Evolutionary conservation across 352 stramenopile genomes (phyloP), one percentile per base, ranked within the genome.

Genomic region (Globisporangium yorkense): DNA sequence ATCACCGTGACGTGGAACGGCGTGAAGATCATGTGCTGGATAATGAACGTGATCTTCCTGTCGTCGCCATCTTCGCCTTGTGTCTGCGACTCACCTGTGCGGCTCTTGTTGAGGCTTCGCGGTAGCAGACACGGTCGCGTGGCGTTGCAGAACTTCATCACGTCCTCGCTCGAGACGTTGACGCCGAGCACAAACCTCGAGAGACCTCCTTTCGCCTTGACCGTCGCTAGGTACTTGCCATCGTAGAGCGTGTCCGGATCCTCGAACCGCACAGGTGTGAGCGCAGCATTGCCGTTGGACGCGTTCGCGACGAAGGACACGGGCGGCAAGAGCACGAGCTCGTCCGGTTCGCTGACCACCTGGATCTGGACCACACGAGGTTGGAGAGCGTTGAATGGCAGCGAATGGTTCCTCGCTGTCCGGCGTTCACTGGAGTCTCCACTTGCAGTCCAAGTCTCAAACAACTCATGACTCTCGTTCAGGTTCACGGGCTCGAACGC

Each of bases 321-420:
- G 0, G 79, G 82, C 15, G 80, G 75, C 4, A 88, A 37, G 16
- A 89, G 57, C 31, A 66, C 24, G 9, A 92, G 35, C 13, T 61
- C 50, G 43, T 89, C 80, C 1, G 71, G 70, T 9, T 70, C 59
- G 40, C 75, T 84, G 0, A 74, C 29, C n/a, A 89, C 77, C n/a
- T 75, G 65, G 13, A 92, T 49, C 31, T 71, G 54, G n/a, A 91
- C 51, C 47, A 66, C 66, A n/a, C 75, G 70, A 9, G 59, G 8
- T 16, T 56, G 24, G 12, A 37, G 54, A 0, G 58, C 56, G 24
- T 72, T 53, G 9, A 57, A 54, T 0, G 47, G 55, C 9, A 66
- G 35, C 9, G 31, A 21, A 37, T 10, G 2, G 20, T 52, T 33
- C 18, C 21, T 0, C 16, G 37, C 16, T 48, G 7, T 48, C 53